Evolutionary conservation across 192 early-diverging fungal species (phyloP).

Genomic region (Spinellus fusiger): DNA sequence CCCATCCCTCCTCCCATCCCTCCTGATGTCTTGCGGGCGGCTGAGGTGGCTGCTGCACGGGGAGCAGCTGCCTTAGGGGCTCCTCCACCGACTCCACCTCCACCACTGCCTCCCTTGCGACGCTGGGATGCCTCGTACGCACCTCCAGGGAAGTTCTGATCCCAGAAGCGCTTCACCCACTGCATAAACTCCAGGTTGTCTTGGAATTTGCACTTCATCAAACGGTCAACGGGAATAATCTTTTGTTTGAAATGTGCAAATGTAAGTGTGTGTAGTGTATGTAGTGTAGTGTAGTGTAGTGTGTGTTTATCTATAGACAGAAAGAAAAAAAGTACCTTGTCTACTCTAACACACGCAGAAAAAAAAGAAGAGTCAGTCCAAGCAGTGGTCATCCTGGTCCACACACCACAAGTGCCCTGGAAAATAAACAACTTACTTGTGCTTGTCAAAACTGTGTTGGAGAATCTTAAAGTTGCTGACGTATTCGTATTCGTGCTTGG

Average conservation of each 20-base stretch:
- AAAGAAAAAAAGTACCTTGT: too few relatives aligned
- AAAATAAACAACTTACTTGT: constrained; percentile 47
- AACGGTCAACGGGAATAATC: constrained; percentile 80
- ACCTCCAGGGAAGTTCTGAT: constrained; percentile 78
- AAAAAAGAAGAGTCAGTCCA: constrained; percentile 7
- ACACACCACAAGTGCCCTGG: background rate
- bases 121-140: constrained; percentile 77
- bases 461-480: constrained; percentile 93
- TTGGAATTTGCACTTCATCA: constrained; percentile 96
- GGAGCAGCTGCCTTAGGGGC: constrained; percentile 32
- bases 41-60: constrained; percentile 22
- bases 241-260: too few relatives aligned
- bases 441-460: constrained; percentile 79
- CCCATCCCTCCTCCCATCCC: background rate
- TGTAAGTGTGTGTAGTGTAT: too few relatives aligned
- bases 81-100: constrained; percentile 22
- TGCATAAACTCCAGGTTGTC: constrained; percentile 99
- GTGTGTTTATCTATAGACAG: too few relatives aligned
- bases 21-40: constrained; percentile 11
- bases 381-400: background rate
- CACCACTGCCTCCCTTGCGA: constrained; percentile 33
- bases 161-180: constrained; percentile 93
- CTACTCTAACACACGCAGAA: background rate
- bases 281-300: too few relatives aligned
- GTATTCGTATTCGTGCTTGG: constrained; percentile 96